Base-by-base conservation (phyloP, 2,329 filamentous ascomycete genomes). In the Zopfia rhizophila region DNA sequence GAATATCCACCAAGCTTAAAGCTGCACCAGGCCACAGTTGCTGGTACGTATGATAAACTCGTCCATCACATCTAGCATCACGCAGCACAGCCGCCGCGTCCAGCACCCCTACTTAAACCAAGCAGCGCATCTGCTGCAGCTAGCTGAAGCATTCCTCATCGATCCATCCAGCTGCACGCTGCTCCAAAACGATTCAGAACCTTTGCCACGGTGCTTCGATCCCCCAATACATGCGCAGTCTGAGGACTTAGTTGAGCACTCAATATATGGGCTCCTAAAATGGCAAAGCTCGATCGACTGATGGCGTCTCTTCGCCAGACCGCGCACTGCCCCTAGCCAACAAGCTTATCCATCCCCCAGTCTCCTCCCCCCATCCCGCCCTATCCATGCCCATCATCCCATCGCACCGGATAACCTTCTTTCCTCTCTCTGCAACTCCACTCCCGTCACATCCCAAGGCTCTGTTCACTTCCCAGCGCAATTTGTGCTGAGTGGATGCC, bases 381-480 rank as follows among this genome's bases (percentile, higher is more conserved):
- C 13, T 25, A 39, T 36, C 58, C 61, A 58, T 61, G 56, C 48
- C 30, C 44, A 37, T 48, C 58, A 48, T 55, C 46, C 51, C 61
- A 56, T 35, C 52, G 53, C 53, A 28, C 57, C 56, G 63, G 63
- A 24, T 45, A 54, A 48, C 46, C 38, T 51, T 51, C 18, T 52
- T 51, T 46, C 32, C 41, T 44, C 36, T 31, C 27, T 31, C 25
- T 39, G 16, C 24, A 27, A n/a, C 28, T 38, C 38, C 30, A 18
- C 40, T 36, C 25, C 22, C 33, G n/a, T 16, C 17, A 28, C 36
- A 5, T 24, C 22, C 29, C 24, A 29, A 7, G 22, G 13, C 35
- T 17, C 31, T 12, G 16, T 23, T 14, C 16, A 17, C 10, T 11
- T 19, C 21, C 17, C 30, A 10, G 12, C 18, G 30, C n/a, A n/a